Percentiles rank a stretch among this genome's conserved stretches.
Conservation (phyloP, 495 filamentous ascomycete species). For the Penicillium samsonianum region DNA sequence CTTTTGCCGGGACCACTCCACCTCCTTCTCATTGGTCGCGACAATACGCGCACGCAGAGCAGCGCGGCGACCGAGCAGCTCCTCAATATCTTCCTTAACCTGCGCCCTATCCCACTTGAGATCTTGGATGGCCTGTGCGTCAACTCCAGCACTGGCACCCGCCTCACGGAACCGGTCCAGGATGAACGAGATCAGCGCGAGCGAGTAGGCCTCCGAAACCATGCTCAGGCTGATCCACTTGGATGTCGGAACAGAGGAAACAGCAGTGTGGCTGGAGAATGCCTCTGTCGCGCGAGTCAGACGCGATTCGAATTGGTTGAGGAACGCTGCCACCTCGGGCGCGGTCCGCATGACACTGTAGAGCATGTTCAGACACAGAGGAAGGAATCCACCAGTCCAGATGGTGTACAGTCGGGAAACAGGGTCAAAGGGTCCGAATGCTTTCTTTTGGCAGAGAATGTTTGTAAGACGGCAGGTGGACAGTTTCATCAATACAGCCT, state of each 20-base stretch:
- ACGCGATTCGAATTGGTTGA: constrained; percentile 79
- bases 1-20: constrained; percentile 59
- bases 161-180: constrained; percentile 61
- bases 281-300: constrained; percentile 62
- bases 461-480: constrained; percentile 73
- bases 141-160: constrained; percentile 57
- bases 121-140: constrained; percentile 60
- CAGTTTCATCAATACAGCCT: constrained; percentile 75
- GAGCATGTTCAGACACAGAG: constrained; percentile 87
- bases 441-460: constrained; percentile 65
- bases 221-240: constrained; percentile 66
- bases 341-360: constrained; percentile 76
- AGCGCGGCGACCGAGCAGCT: constrained; percentile 62
- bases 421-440: constrained; percentile 68
- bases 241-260: constrained; percentile 33
- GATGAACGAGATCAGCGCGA: constrained; percentile 70
- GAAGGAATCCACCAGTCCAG: constrained; percentile 85
- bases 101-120: constrained; percentile 70
- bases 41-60: constrained; percentile 67
- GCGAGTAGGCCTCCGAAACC: constrained; percentile 72
- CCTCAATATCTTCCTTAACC: constrained; percentile 77
- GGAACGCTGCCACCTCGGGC: constrained; percentile 78
- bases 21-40: constrained; percentile 70
- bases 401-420: constrained; percentile 67
- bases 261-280: constrained; percentile 51